Conservation (phyloP, 2,329 filamentous ascomycete genomes). For the Epichloe baconii region DNA sequence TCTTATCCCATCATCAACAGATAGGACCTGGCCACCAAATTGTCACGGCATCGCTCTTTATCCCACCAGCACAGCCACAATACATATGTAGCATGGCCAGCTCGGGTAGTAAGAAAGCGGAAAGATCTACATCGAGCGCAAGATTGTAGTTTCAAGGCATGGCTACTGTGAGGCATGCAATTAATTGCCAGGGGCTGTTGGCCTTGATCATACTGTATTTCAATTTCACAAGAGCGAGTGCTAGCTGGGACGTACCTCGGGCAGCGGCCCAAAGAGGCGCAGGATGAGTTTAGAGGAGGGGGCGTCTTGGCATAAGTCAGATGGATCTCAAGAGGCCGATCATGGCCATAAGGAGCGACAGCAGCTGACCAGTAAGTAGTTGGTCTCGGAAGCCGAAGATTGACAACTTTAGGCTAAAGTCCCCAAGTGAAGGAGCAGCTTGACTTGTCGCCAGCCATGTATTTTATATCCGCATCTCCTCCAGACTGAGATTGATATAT, state of each 20-base stretch:
- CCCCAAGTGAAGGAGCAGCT: neutral
- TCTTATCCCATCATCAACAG: neutral
- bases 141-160: neutral
- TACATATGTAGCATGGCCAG: neutral
- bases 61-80: neutral
- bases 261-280: neutral
- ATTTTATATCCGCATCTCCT: neutral
- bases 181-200: constrained; percentile 1
- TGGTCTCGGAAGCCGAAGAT: neutral
- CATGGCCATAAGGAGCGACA: neutral
- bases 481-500: neutral
- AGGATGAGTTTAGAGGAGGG: neutral
- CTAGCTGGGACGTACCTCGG: neutral
- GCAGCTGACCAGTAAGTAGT: neutral
- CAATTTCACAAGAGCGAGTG: neutral
- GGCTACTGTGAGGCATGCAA: constrained; percentile 1
- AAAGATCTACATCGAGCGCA: neutral
- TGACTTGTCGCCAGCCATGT: too few relatives aligned
- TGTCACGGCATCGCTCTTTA: too few relatives aligned
- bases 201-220: neutral
- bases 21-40: too few relatives aligned
- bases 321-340: neutral
- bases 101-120: neutral
- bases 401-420: neutral
- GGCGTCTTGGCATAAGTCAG: neutral